Base-by-base conservation (phyloP, 805 yeast species). In the Starmerella kuoi region DNA sequence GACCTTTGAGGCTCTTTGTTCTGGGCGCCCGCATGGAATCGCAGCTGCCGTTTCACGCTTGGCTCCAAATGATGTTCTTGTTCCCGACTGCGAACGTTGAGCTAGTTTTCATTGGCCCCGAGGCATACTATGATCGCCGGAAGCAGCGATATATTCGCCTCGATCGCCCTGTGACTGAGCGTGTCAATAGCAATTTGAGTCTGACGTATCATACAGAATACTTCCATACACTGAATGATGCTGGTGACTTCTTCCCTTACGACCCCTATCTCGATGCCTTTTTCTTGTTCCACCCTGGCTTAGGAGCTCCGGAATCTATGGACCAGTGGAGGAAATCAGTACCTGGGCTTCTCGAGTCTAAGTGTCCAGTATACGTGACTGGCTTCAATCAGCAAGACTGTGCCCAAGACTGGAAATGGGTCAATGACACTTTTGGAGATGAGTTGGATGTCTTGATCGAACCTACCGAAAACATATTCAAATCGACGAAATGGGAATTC, bases 261-360 rank as follows among this genome's bases (percentile, higher is more conserved):
- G 98, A 91, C 61, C 98, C 99, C 35, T 91, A 88, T 62, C 72
- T 84, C 59, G 98, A 91, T 60, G 75, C 76, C 22, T 91, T 91
- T 63, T 86, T 85, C 72, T 69, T 83, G 40, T 91, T 88, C 80
- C 97, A 88, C 61, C 97, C 98, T 3, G 95, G 95, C 31, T 74
- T 86, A 57, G 78, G 84, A 17, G 80, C 91, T 6, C 81, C 83
- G 12, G 94, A 84, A 55, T 68, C 78, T 19, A 70, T 73, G 59
- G 78, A 79, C 45, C 73, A 76, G 56, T 88, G 97, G 96, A 73
- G 73, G 49, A 79, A 83, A 60, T 70, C 94, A 0, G 65, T 91
- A 52, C 85, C 85, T 41, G 95, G 88, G 3, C 66, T 91, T 50
- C 67, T 91, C 49, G 97, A 91, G 50, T 79, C 95, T 37, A 91